phyloP scores from a whole-genome alignment of 2,329 filamentous ascomycete species.

The Calonectria hawksworthii region DNA sequence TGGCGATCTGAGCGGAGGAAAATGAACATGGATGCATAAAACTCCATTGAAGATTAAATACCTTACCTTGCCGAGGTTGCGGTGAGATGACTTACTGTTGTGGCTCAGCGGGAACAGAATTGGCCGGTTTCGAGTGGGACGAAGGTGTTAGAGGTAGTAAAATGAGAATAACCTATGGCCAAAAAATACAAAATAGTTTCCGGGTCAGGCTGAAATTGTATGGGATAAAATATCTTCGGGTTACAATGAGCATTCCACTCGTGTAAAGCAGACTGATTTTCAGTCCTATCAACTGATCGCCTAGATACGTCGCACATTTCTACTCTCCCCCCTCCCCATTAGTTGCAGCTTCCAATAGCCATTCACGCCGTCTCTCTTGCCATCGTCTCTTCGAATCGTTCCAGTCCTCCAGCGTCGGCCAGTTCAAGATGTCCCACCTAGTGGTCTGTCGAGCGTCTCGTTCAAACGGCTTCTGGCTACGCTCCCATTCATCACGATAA shows the following conservation, averaged over 20 bases:
- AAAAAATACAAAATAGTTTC: not conserved
- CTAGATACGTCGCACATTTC: not conserved
- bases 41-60: not conserved
- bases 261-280: not conserved
- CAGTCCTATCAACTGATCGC: not conserved
- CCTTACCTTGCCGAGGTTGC: too few species aligned
- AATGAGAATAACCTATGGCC: not conserved
- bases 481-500: not conserved
- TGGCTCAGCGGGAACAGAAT: not conserved
- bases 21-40: not conserved
- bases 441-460: not conserved
- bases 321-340: not conserved
- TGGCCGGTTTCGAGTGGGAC: not conserved
- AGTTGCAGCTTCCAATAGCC: not conserved
- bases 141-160: not conserved
- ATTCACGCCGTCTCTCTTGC: not conserved
- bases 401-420: not conserved
- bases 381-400: not conserved
- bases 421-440: not conserved
- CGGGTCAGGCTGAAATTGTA: not conserved
- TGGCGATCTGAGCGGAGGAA: not conserved
- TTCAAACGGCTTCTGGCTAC: not conserved
- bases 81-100: too few species aligned
- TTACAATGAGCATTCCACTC: not conserved
- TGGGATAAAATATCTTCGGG: not conserved